Base-by-base conservation (phyloP, 2,329 filamentous ascomycete genomes). In the Plenodomus tracheiphilus region DNA sequence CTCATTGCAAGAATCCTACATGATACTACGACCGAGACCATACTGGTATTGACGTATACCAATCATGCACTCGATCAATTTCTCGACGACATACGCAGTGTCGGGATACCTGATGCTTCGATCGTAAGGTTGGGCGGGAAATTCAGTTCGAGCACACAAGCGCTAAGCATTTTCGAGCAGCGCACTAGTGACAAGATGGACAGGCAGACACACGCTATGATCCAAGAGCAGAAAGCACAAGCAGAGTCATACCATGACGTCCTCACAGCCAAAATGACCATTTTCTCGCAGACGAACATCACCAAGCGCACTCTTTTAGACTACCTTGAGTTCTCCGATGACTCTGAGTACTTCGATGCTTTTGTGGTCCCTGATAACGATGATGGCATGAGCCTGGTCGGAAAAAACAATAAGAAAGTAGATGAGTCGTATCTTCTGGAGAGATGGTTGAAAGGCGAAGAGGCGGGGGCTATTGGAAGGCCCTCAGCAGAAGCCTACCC, bases 11-110 rank as follows among this genome's bases (percentile, higher is more conserved):
- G 85, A 43, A 67, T 76, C 0, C 62, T 91, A 0, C 69, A 84
- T 17, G 64, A 81, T 1, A 59, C 75, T 4, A 83, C 80, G 0
- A 17, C 56, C 0, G 73, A 81, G 21, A 81, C 66, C 0, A 80
- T 91, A 0, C 73, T 92, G 0, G 80, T 91, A 0, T 66, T 88
- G 2, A 84, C 81, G 20, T 90, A 84, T 48, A 90, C 86, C 78
- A 90, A 65, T 85, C 71, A 74, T 55, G 71, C 71, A 2, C 58
- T 73, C 0, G 71, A 74, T 38, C 71, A 74, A 36, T 72, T 88
- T 39, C 66, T 88, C 0, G 81, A 85, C 50, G 86, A 90, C 35
- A 65, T 89, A 0, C 70, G 84, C 2, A 73, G 83, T 1, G 80
- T 84, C 25, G 85, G 84, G 0, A 82, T 90, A 6, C 58, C 75